These are phyloP conservation scores for Immersiporthe knoxdaviesiana DNA, from an alignment of 2,329 filamentous ascomycete genomes.

Conservation along the genomic window DNA sequence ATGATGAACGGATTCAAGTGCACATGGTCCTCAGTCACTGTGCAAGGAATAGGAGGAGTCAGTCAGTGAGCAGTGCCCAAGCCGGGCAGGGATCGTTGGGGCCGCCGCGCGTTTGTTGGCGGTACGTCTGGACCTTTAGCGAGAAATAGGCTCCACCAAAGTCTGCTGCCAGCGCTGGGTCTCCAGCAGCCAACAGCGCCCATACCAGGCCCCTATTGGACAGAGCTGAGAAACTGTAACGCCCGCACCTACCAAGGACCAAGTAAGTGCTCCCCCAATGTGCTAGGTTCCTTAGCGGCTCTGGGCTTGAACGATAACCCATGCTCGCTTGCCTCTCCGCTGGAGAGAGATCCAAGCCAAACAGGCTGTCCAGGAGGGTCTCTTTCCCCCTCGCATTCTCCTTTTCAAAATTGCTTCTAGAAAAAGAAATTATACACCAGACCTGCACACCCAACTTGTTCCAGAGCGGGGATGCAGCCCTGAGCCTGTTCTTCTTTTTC, in stretches of 20 bases:
- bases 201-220: neutral
- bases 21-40: too few species aligned
- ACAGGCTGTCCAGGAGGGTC: neutral
- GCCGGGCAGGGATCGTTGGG: neutral
- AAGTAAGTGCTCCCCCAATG: neutral
- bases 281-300: neutral
- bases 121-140: neutral
- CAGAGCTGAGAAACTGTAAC: neutral
- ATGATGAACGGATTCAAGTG: too few species aligned
- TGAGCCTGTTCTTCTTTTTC: neutral
- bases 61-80: neutral
- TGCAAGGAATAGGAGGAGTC: neutral
- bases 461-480: neutral
- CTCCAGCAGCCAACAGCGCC: neutral
- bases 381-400: slow-evolving; percentile 3
- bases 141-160: neutral
- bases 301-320: neutral
- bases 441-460: neutral
- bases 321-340: neutral
- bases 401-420: slow-evolving; percentile 14
- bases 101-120: neutral
- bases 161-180: neutral
- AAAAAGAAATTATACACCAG: neutral
- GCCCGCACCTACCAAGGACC: neutral
- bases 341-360: slow-evolving; percentile 3